phyloP scores from a whole-genome alignment of 306 rosid species.

The Lupinus albus region DNA sequence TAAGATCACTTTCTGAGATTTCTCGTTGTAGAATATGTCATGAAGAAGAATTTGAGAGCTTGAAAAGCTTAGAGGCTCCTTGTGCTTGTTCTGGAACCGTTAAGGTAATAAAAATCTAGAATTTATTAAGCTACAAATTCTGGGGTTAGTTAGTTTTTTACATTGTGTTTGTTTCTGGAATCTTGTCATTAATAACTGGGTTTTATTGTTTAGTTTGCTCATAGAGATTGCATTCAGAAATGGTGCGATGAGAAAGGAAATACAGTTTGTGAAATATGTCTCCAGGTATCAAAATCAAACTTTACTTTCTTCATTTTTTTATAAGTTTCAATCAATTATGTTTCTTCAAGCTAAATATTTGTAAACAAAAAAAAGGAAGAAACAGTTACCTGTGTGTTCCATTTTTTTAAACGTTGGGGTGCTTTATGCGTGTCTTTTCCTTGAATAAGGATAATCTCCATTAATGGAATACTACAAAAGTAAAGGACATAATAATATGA shows the following conservation, averaged over 20 bases:
- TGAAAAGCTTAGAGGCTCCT: conserved; percentile 76
- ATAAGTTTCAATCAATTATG: conserved; percentile 6
- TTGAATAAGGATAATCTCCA: no score
- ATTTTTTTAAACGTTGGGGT: conserved; percentile 21
- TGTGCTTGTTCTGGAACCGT: conserved; percentile 97
- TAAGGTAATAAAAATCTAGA: conserved; percentile 55
- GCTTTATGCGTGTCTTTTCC: conserved; percentile 28
- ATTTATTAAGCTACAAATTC: neutral
- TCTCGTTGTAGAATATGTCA: conserved; percentile 87
- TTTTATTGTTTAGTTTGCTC: conserved; percentile 69
- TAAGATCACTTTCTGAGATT: conserved; percentile 50
- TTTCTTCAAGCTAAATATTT: neutral
- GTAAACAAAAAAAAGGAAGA: no score
- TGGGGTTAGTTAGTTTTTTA: neutral
- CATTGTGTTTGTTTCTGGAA: neutral
- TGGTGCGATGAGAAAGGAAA: conserved; percentile 96
- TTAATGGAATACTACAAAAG: no score
- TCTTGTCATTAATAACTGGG: neutral
- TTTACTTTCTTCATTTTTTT: neutral
- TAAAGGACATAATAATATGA: no score
- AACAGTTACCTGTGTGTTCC: neutral
- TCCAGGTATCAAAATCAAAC: conserved; percentile 58
- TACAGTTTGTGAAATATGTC: conserved; percentile 88
- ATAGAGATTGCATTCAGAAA: conserved; percentile 92
- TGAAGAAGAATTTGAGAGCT: conserved; percentile 78